phyloP scores from a whole-genome alignment of 345 rosid species.

The Microthlaspi erraticum region DNA sequence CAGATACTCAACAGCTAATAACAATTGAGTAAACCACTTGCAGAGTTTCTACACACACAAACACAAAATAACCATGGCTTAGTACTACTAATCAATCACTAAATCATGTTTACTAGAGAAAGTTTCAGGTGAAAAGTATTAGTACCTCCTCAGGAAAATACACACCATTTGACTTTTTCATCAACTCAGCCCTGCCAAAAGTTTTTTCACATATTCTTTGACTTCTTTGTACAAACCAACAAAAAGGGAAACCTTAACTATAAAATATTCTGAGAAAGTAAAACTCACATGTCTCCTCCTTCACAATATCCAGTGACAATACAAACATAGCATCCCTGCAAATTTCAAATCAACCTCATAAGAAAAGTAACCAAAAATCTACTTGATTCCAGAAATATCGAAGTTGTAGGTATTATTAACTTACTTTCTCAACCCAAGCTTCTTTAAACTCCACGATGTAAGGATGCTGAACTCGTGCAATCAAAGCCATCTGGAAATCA shows the following conservation, averaged over 20 bases:
- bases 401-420: slow-evolving; percentile 27
- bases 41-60: slow-evolving; percentile 72
- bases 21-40: slow-evolving; percentile 95
- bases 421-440: slow-evolving; percentile 99
- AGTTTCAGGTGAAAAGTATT: slow-evolving; percentile 16
- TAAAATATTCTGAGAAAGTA: slow-evolving; percentile 19
- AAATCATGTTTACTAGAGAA: slow-evolving; percentile 4
- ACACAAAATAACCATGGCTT: not conserved
- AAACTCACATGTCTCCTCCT: slow-evolving; percentile 99
- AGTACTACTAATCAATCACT: slow-evolving; percentile 16
- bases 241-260: slow-evolving; percentile 12
- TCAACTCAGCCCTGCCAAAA: slow-evolving; percentile 81
- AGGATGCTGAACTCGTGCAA: slow-evolving; percentile 91
- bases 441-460: slow-evolving; percentile 96
- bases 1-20: slow-evolving; percentile 91
- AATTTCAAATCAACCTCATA: slow-evolving; percentile 28
- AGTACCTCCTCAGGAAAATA: slow-evolving; percentile 87
- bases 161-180: slow-evolving; percentile 90
- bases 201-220: not conserved
- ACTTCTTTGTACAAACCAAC: slow-evolving; percentile 28
- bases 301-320: slow-evolving; percentile 99
- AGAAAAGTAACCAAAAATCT: slow-evolving; percentile 13
- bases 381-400: not conserved
- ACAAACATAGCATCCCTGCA: slow-evolving; percentile 98
- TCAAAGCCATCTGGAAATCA: slow-evolving; percentile 79